A percentile compares a stretch with the other conserved stretches of the same genome.
Conservation (phyloP, 1,139 yeast species). For the Suhomyces taliae region DNA sequence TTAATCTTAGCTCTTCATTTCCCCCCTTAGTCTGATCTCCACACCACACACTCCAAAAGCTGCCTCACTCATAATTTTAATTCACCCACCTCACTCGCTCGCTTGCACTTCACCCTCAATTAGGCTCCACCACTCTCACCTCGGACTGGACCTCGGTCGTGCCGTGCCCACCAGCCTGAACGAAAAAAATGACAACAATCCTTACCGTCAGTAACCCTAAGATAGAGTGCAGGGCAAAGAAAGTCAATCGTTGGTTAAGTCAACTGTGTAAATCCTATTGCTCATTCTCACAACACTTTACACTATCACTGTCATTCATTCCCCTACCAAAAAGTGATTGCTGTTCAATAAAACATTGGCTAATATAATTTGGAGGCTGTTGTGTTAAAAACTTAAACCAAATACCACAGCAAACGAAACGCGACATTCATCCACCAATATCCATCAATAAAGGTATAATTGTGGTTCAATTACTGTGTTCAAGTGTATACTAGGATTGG, state of each 20-base stretch:
- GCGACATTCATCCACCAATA: constrained; percentile 4
- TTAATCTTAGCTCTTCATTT: background rate
- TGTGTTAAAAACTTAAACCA: too few species aligned
- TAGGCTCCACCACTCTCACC: background rate
- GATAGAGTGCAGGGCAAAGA: constrained; percentile 5
- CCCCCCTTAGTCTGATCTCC: background rate
- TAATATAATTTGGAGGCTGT: too few species aligned
- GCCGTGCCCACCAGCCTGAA: constrained; percentile 8
- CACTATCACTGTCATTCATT: background rate
- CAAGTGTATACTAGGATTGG: constrained; percentile 6
- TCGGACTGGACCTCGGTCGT: constrained; percentile 5
- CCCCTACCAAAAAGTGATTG: background rate
- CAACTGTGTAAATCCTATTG: constrained; percentile 3
- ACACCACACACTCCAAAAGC: background rate
- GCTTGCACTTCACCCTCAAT: too few species aligned
- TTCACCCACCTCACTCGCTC: too few species aligned
- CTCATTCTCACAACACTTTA: constrained; percentile 3
- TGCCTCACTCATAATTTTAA: too few species aligned
- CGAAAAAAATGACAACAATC: constrained; percentile 13
- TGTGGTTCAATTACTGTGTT: background rate
- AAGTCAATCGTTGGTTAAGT: constrained; percentile 4
- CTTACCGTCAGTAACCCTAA: constrained; percentile 8
- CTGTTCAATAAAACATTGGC: background rate
- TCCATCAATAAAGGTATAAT: background rate
- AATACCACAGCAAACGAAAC: background rate